Conservation (phyloP, 306 rosid genomes). For the Hippophae tibetana region DNA sequence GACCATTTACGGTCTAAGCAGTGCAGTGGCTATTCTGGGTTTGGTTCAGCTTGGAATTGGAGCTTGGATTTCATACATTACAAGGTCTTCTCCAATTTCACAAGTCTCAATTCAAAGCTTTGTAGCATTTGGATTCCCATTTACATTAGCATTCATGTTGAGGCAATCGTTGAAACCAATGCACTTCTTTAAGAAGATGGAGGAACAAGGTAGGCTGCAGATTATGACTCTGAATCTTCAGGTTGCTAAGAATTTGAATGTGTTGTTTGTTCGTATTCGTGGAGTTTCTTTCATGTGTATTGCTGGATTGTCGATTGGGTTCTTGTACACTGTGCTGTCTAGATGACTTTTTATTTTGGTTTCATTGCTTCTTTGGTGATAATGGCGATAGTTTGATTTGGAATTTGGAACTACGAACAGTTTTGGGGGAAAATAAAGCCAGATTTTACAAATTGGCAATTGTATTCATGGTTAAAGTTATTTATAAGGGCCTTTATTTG, state of each 20-base stretch:
- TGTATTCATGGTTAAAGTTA: too few species aligned
- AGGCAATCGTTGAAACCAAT: slow-evolving; percentile 55
- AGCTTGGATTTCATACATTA: slow-evolving; percentile 54
- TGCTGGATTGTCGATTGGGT: slow-evolving; percentile 40
- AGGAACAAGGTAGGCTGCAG: slow-evolving; percentile 58
- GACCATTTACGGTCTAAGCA: slow-evolving; percentile 51
- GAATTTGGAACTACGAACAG: too few species aligned
- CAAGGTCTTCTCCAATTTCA: slow-evolving; percentile 23
- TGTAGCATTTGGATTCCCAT: slow-evolving; percentile 65
- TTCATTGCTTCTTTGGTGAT: background rate
- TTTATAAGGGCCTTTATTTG: too few species aligned
- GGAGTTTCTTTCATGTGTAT: slow-evolving; percentile 41
- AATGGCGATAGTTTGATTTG: background rate
- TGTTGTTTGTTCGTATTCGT: slow-evolving; percentile 42
- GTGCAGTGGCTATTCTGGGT: slow-evolving; percentile 43
- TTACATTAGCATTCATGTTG: slow-evolving; percentile 59
- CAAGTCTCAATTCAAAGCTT: slow-evolving; percentile 61
- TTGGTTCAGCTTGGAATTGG: slow-evolving; percentile 58
- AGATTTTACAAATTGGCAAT: too few species aligned
- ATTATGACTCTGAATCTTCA: slow-evolving; percentile 56
- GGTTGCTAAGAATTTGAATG: slow-evolving; percentile 50
- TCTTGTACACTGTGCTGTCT: slow-evolving; percentile 27
- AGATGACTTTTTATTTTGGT: slow-evolving; percentile 22
- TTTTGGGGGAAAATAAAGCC: too few species aligned
- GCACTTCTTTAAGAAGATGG: slow-evolving; percentile 55